Percentiles rank a stretch among this genome's conserved stretches.
phyloP scores from a whole-genome alignment of 257 asterid genomes.

The Przewalskia tangutica region DNA sequence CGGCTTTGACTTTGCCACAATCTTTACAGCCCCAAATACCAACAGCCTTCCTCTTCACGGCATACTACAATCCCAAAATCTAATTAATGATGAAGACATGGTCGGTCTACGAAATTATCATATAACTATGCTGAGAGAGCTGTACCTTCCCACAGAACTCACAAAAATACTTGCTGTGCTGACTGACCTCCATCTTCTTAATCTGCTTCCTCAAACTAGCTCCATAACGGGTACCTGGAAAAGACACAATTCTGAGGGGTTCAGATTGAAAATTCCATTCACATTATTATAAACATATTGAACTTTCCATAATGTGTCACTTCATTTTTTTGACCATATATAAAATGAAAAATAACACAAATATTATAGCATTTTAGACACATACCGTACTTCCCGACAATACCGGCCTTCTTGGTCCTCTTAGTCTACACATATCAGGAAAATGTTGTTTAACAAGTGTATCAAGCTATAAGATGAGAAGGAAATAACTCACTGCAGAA shows the following conservation, averaged over 20 bases:
- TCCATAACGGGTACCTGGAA: conserved; percentile 11
- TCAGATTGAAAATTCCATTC: background rate
- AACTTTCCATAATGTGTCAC: background rate
- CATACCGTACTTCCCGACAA: conserved; percentile 82
- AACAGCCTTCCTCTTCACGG: conserved; percentile 57
- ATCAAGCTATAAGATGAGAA: background rate
- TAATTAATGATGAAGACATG: background rate
- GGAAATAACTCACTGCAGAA: background rate
- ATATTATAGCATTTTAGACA: background rate
- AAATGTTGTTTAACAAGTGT: background rate
- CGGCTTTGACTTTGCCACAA: conserved; percentile 62
- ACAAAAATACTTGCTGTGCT: conserved; percentile 22
- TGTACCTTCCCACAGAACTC: conserved; percentile 22
- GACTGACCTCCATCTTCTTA: conserved; percentile 22
- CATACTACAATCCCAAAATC: conserved; percentile 25
- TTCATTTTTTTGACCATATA: background rate
- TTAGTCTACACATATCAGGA: conserved; percentile 43
- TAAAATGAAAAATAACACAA: background rate
- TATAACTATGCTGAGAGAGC: background rate
- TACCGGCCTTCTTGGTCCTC: conserved; percentile 86
- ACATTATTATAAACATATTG: background rate
- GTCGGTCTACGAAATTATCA: background rate
- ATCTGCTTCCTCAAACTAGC: conserved; percentile 17
- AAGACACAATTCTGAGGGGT: no score
- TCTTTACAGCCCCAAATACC: conserved; percentile 71